These are phyloP conservation scores for Colletotrichum sp. DNA, from an alignment of 2,329 filamentous ascomycete genomes.

Conservation along the genomic window DNA sequence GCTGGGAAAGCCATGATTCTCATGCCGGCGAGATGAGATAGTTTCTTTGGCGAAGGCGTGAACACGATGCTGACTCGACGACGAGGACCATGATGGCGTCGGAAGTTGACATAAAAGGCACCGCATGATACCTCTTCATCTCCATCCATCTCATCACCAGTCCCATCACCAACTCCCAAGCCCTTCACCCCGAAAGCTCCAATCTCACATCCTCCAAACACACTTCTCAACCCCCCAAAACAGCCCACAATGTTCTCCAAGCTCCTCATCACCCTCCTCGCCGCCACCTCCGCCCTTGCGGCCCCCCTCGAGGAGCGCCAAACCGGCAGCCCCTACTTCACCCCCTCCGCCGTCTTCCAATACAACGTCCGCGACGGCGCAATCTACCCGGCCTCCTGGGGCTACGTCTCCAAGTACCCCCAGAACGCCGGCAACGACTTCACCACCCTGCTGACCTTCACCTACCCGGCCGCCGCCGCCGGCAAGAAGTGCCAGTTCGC, in stretches of 20 bases:
- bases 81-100: not conserved
- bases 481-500: constrained; percentile 29
- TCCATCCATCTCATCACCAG: not conserved
- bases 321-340: constrained; percentile 19
- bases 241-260: constrained; percentile 26
- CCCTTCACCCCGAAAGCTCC: not conserved
- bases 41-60: not conserved
- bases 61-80: not conserved
- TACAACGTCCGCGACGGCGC: constrained; percentile 28
- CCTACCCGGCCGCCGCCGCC: constrained; percentile 24
- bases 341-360: constrained; percentile 24
- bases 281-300: constrained; percentile 23
- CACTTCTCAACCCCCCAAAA: not conserved
- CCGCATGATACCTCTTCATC: not conserved
- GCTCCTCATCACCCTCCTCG: constrained; percentile 23
- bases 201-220: not conserved
- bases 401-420: constrained; percentile 24
- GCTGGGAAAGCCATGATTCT: not conserved
- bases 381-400: constrained; percentile 19
- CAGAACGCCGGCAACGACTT: constrained; percentile 28
- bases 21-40: too few species aligned
- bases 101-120: not conserved
- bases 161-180: not conserved
- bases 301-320: constrained; percentile 23
- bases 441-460: constrained; percentile 33